phyloP scores from a whole-genome alignment of 148 eudicot species.

The Rheum nobile region DNA sequence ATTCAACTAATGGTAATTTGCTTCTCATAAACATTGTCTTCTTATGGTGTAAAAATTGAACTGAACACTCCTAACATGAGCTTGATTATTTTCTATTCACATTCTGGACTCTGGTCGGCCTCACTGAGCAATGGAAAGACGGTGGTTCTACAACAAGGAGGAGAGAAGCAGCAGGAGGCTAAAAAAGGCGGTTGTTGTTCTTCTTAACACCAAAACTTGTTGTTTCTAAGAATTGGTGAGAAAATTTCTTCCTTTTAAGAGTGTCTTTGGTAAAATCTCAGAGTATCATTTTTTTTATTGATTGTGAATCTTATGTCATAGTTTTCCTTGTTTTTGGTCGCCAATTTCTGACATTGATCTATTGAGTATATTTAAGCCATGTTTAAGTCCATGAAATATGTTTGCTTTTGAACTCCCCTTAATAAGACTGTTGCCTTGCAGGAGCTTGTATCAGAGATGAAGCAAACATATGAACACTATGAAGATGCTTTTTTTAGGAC shows the following conservation, averaged over 20 bases:
- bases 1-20: no score
- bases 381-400: not conserved
- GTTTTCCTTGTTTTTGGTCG: not conserved
- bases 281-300: not conserved
- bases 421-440: not conserved
- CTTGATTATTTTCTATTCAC: no score
- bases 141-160: conserved; percentile 49
- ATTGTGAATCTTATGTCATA: not conserved
- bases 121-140: conserved; percentile 59
- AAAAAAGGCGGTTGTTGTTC: conserved; percentile 7
- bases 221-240: not conserved
- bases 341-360: not conserved
- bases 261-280: no score
- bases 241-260: not conserved
- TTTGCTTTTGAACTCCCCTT: not conserved
- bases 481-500: conserved; percentile 3
- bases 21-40: no score
- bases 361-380: not conserved
- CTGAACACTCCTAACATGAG: no score
- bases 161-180: conserved; percentile 13
- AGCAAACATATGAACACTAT: conserved; percentile 4
- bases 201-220: not conserved
- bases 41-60: no score
- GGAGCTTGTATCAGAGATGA: conserved; percentile 7
- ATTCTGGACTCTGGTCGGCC: no score